Evolutionary conservation across 2,329 filamentous ascomycete genomes (phyloP).

Genomic region (Clonostachys solani): DNA sequence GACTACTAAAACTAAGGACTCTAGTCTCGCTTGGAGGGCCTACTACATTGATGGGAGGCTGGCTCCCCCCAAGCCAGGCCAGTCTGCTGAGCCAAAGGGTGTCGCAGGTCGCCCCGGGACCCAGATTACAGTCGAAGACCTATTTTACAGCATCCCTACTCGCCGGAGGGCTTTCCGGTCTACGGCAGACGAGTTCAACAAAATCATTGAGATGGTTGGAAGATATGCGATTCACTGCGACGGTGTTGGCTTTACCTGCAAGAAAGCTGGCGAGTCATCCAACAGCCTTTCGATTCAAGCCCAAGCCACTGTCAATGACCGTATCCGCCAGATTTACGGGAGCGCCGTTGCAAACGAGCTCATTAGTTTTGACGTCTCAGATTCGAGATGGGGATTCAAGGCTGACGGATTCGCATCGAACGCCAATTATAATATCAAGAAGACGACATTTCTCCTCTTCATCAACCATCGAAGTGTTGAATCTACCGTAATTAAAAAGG

Average conservation of each 20-base stretch:
- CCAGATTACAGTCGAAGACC: constrained; percentile 92
- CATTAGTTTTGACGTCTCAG: constrained; percentile 67
- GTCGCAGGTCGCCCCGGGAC: constrained; percentile 86
- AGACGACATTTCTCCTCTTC: constrained; percentile 82
- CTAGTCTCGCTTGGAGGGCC: constrained; percentile 84
- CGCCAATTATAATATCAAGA: constrained; percentile 92
- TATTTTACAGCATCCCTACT: constrained; percentile 95
- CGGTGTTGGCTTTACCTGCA: constrained; percentile 92
- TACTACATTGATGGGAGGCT: constrained; percentile 82
- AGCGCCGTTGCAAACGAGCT: constrained; percentile 83
- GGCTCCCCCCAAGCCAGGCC: constrained; percentile 79
- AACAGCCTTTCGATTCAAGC: constrained; percentile 77
- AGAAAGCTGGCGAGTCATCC: constrained; percentile 87
- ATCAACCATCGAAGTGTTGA: constrained; percentile 97
- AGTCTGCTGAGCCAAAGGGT: constrained; percentile 79
- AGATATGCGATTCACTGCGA: constrained; percentile 89
- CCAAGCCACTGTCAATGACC: constrained; percentile 68
- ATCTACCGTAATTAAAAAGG: constrained; percentile 81
- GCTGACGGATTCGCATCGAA: constrained; percentile 81
- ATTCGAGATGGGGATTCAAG: constrained; percentile 79
- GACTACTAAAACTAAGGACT: constrained; percentile 88
- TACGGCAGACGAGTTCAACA: constrained; percentile 90
- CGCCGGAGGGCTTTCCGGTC: constrained; percentile 87
- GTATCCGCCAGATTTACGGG: constrained; percentile 88
- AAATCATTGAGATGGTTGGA: constrained; percentile 92